These are phyloP conservation scores for Podospora didyma DNA, from an alignment of 495 filamentous ascomycete genomes.

Conservation along the genomic window DNA sequence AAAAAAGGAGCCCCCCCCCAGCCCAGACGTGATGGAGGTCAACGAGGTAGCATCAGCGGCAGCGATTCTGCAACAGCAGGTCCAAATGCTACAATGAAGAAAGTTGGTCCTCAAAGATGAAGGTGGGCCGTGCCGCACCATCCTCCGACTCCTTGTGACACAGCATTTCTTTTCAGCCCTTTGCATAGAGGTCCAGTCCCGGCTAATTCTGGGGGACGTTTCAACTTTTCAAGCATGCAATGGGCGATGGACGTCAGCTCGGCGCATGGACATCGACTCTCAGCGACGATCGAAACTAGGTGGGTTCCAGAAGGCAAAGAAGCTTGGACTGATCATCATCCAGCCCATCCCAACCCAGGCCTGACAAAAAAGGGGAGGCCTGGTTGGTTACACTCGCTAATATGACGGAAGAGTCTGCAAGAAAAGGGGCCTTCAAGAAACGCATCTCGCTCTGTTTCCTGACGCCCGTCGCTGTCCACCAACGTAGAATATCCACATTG, in stretches of 20 bases:
- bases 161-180: neutral
- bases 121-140: neutral
- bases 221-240: slow-evolving; percentile 16
- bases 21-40: neutral
- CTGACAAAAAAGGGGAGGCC: neutral
- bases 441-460: too few species aligned
- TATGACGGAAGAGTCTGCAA: too few species aligned
- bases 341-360: neutral
- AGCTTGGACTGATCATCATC: neutral
- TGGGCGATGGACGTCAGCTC: neutral
- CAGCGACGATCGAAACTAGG: neutral
- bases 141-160: neutral
- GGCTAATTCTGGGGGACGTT: slow-evolving; percentile 18
- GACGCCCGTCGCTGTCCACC: too few species aligned
- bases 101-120: too few species aligned
- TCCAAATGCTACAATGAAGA: too few species aligned
- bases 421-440: too few species aligned
- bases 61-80: neutral
- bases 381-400: too few species aligned
- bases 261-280: slow-evolving; percentile 9
- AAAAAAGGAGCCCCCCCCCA: neutral
- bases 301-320: neutral
- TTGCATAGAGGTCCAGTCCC: slow-evolving; percentile 16
- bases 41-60: neutral
- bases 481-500: neutral